These are phyloP conservation scores for Lunasporangiospora selenospora DNA, from an alignment of 192 early-diverging fungal genomes.

Conservation along the genomic window DNA sequence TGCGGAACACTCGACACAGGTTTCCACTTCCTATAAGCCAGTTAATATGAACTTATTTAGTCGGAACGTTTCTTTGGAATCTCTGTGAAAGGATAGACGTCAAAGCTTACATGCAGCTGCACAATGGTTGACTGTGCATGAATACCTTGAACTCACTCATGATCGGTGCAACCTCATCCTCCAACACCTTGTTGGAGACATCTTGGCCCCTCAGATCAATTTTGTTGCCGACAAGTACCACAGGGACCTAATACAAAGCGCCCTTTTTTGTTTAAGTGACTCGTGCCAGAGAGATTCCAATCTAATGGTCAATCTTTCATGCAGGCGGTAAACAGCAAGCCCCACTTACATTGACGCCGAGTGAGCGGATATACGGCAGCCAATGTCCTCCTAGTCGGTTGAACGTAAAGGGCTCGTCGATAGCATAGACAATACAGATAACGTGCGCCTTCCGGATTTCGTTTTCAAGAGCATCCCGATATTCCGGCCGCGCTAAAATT, in stretches of 20 bases:
- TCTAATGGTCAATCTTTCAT: background rate
- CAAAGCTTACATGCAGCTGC: too few relatives aligned
- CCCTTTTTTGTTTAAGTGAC: background rate
- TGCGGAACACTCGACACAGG: constrained; percentile 99
- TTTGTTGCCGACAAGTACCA: constrained; percentile 94
- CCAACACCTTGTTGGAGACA: constrained; percentile 81
- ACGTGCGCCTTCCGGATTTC: constrained; percentile 98
- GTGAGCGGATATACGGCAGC: constrained; percentile 91
- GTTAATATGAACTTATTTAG: background rate
- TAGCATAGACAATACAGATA: constrained; percentile 97
- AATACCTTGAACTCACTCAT: constrained; percentile 98
- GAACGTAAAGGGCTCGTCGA: constrained; percentile 86
- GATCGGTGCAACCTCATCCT: constrained; percentile 95
- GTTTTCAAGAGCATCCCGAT: constrained; percentile 86
- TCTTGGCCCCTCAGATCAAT: constrained; percentile 89
- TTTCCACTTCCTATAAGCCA: constrained; percentile 87
- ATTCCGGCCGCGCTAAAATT: constrained; percentile 81
- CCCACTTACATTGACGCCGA: constrained; percentile 86
- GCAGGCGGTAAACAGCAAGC: background rate
- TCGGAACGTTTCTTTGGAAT: background rate
- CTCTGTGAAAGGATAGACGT: too few relatives aligned
- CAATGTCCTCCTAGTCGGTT: constrained; percentile 86
- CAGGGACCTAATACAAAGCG: constrained; percentile 74
- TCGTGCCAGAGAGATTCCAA: background rate
- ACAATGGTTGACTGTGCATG: too few relatives aligned